Percentiles rank a stretch among this genome's conserved stretches.
These are phyloP conservation scores for Pythium coloratum DNA, from an alignment of 352 stramenopile species.

Conservation along the genomic window DNA sequence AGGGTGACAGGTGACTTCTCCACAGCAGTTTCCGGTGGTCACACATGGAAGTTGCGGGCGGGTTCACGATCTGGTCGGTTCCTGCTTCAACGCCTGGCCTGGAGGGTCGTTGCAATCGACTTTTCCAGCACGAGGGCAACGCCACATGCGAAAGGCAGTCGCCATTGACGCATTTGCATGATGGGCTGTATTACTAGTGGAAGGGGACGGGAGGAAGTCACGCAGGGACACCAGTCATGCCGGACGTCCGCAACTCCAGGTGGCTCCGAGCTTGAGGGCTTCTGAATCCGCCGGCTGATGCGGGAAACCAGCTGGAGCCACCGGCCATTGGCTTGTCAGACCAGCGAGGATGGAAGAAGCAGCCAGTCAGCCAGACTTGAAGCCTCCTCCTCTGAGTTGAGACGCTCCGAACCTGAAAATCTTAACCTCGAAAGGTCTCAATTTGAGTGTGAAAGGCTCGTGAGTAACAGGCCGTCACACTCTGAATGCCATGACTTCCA, in stretches of 20 bases:
- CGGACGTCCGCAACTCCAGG: not conserved
- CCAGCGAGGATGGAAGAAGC: not conserved
- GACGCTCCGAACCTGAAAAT: no score
- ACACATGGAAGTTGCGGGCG: not conserved
- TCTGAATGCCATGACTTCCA: no score
- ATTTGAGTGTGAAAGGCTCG: no score
- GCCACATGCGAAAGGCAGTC: not conserved
- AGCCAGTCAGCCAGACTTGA: not conserved
- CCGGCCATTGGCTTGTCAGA: not conserved
- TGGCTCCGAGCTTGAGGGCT: not conserved
- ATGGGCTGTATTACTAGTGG: not conserved
- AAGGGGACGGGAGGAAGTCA: not conserved
- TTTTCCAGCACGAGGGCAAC: not conserved
- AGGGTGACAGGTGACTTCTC: no score
- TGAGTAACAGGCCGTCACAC: no score
- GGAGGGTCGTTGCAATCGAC: no score
- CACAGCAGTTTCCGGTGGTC: constrained; percentile 9
- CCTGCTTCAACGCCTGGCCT: no score
- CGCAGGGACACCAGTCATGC: no score
- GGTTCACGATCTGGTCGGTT: no score
- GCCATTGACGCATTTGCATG: not conserved
- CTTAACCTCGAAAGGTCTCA: no score
- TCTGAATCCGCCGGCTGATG: not conserved
- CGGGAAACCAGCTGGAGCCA: not conserved
- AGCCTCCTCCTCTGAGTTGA: no score